Conservation (phyloP, 805 yeast genomes). For the Candida alai region DNA sequence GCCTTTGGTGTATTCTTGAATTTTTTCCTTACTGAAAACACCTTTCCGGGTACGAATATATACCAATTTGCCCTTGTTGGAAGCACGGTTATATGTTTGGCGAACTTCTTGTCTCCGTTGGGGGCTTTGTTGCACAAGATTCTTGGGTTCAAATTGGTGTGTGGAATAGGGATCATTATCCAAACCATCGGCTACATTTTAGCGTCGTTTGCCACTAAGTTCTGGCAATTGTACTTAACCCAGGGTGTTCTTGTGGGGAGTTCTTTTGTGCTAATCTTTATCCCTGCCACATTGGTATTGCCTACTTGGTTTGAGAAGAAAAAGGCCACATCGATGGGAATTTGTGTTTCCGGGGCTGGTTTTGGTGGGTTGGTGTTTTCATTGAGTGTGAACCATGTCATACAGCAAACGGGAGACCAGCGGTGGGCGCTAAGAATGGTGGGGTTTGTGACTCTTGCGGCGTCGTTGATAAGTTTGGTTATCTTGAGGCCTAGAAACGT, state of each 20-base stretch:
- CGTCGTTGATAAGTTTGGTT: constrained; percentile 33
- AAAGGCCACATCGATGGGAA: constrained; percentile 46
- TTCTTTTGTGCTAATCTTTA: constrained; percentile 42
- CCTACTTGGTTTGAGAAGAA: constrained; percentile 48
- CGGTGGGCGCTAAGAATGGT: constrained; percentile 42
- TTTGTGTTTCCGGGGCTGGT: constrained; percentile 47
- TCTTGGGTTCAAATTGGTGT: constrained; percentile 47
- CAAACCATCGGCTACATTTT: constrained; percentile 43
- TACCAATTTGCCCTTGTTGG: constrained; percentile 53
- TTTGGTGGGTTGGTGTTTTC: constrained; percentile 51
- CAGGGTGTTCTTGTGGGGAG: constrained; percentile 51
- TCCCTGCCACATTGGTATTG: constrained; percentile 42
- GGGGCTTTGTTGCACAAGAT: constrained; percentile 44
- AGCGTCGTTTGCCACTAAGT: constrained; percentile 47
- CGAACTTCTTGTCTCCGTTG: constrained; percentile 55
- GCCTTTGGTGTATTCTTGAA: constrained; percentile 56
- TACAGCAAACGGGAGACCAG: constrained; percentile 38
- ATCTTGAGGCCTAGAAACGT: constrained; percentile 45
- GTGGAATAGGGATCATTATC: constrained; percentile 43
- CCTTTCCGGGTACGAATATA: constrained; percentile 41
- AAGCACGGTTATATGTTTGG: constrained; percentile 44
- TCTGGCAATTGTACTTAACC: constrained; percentile 51
- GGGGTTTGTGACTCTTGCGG: constrained; percentile 29
- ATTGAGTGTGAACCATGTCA: constrained; percentile 37
- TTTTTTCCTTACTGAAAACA: constrained; percentile 36